Evolutionary conservation across 73 alveolate species (phyloP), one percentile per base, ranked within the genome.

Genomic region (Stentor coeruleus): DNA sequence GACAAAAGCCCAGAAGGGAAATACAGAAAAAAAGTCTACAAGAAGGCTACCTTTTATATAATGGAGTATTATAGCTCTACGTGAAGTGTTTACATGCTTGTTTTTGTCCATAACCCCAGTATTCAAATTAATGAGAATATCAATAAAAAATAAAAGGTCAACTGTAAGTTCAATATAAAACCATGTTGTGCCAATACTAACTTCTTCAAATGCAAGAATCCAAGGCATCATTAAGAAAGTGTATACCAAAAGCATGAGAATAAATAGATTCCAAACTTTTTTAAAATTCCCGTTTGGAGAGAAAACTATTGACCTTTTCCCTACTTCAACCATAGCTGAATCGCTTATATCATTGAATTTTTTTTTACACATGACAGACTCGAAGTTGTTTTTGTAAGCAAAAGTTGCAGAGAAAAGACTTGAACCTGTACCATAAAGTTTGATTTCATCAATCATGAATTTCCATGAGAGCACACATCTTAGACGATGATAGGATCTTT

Each of bases 201-300:
- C 66, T 1, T 90, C 96, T 14, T 60, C 35, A 73, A 82, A 90
- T 0, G 93, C 84, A 6, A 82, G 76, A 58, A 88, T 31, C 41
- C 37, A 90, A 30, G 96, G 96, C 3, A 84, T 86, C 38, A 41
- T 86, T 6, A 87, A 33, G 28, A 92, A 90, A 3, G 96, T 90
- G 74, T 86, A 90, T 3, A 86, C 81, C 2, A 87, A 59, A 0
- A 87, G 83, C 58, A 84, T 26, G 37, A 87, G 39, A 3, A 84
- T 81, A 2, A 87, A 73, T 4, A 86, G 3, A 74, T 86, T 83
- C 91, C 93, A 90, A 49, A 49, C 20, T 20, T 11, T 49, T 66
- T 11, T 66, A 66, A 31, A 66, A 28, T 11, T 14, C 1, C n/a
- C 66, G 28, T 11, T 11, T 11, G 66, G 66, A 49, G 6, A 20